Base-by-base conservation (phyloP, 2,329 filamentous ascomycete genomes). In the Alternaria novae-zelandiae region DNA sequence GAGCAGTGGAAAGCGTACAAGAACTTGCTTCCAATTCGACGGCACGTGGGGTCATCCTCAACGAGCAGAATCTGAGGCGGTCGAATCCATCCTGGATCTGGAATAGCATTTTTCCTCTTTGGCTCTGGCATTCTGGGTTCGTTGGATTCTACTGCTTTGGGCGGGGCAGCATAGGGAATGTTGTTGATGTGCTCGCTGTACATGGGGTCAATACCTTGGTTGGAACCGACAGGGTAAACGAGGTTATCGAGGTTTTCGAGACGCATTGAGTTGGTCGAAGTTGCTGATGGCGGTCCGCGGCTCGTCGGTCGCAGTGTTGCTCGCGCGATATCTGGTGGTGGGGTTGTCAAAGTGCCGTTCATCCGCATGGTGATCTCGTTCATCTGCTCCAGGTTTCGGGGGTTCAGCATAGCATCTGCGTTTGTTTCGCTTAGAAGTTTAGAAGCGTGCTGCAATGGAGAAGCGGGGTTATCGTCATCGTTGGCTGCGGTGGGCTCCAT, bases 161-260 rank as follows among this genome's bases (percentile, higher is more conserved):
- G 85, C 15, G 88, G 93, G 81, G 93, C 84, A 9, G 90, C 86
- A 76, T 97, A 98, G 0, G 94, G 93, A 59, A 97, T 96, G 77
- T 97, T 97, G 82, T 95, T 89, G 75, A 97, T 93, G 75, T 97
- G 94, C 72, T 97, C 94, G 71, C 92, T 91, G 76, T 95, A 94
- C 86, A 97, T 96, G 1, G 95, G 94, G 76, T 97, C 94, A 69
- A 97, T 97, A 57, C 94, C 94, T 69, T 96, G 92, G 0, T 91
- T 96, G 68, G 94, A 89, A 17, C 94, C 94, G 15, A 97, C 93
- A 0, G 95, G 94, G 77, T 97, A 98, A 10, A 97, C 94, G 57
- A 96, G 87, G 67, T 86, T 87, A 65, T 91, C 89, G 47, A 91
- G 79, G 59, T 91, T 89, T 13, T 83, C 83, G 43, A 85, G 86